Evolutionary conservation across 306 rosid genomes (phyloP).

Genomic region (Malus orientalis): DNA sequence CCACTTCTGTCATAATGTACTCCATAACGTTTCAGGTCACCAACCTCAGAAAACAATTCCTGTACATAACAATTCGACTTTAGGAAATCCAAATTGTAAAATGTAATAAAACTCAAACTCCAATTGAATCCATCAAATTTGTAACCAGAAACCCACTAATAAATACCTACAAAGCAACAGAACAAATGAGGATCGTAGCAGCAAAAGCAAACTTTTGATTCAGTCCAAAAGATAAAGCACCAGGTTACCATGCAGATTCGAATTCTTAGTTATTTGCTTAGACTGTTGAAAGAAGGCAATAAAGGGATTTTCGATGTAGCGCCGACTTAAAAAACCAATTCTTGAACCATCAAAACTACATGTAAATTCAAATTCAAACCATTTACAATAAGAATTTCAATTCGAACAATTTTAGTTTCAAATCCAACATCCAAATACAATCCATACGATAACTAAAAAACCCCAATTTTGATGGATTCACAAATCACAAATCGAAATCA

Average conservation of each 20-base stretch:
- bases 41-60: slow-evolving; percentile 95
- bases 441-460: not conserved
- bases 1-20: slow-evolving; percentile 92
- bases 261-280: not conserved
- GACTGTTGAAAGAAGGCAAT: not conserved
- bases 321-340: not conserved
- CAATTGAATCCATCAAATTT: not conserved
- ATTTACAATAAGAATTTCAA: not conserved
- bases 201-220: not conserved
- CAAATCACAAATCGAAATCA: not conserved
- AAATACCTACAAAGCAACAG: not conserved
- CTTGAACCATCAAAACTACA: not conserved
- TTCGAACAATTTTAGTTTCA: not conserved
- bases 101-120: not conserved
- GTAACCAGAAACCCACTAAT: not conserved
- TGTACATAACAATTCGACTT: slow-evolving; percentile 17
- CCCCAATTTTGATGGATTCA: not conserved
- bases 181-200: not conserved
- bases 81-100: not conserved
- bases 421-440: not conserved
- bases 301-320: not conserved
- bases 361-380: not conserved
- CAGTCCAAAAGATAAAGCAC: not conserved
- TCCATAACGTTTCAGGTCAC: slow-evolving; percentile 71
- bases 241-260: not conserved